Percentiles rank a stretch among this genome's conserved stretches.
These are phyloP conservation scores for Pyrus communis DNA, from an alignment of 306 rosid genomes.

Conservation along the genomic window DNA sequence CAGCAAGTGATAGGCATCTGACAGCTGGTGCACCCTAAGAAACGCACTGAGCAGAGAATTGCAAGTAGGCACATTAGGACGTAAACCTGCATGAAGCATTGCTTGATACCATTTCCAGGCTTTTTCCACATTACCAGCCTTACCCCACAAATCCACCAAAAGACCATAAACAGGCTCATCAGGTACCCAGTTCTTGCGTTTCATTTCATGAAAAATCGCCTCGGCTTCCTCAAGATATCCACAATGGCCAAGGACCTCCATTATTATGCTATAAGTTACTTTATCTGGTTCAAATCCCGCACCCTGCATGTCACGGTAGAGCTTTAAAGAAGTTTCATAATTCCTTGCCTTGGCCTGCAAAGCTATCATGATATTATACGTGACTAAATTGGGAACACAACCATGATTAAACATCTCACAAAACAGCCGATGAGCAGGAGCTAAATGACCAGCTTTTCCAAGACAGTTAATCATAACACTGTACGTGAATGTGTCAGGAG, in stretches of 20 bases:
- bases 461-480: slow-evolving; percentile 94
- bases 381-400: slow-evolving; percentile 84
- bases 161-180: slow-evolving; percentile 95
- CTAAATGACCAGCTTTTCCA: slow-evolving; percentile 86
- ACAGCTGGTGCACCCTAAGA: slow-evolving; percentile 65
- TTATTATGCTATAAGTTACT: slow-evolving; percentile 86
- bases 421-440: slow-evolving; percentile 71
- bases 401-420: slow-evolving; percentile 80
- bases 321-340: slow-evolving; percentile 63
- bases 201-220: slow-evolving; percentile 70
- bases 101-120: slow-evolving; percentile 85
- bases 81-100: slow-evolving; percentile 73
- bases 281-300: slow-evolving; percentile 87
- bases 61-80: slow-evolving; percentile 89
- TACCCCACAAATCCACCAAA: slow-evolving; percentile 95
- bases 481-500: slow-evolving; percentile 92
- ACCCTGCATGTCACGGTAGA: slow-evolving; percentile 75
- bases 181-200: slow-evolving; percentile 68
- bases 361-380: slow-evolving; percentile 90
- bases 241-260: slow-evolving; percentile 98
- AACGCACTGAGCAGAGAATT: slow-evolving; percentile 88
- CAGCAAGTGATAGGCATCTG: slow-evolving; percentile 71
- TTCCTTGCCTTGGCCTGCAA: slow-evolving; percentile 97
- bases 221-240: slow-evolving; percentile 87
- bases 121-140: slow-evolving; percentile 81